Base-by-base conservation (phyloP, 2,329 filamentous ascomycete genomes). In the Penicillium capsulatum region DNA sequence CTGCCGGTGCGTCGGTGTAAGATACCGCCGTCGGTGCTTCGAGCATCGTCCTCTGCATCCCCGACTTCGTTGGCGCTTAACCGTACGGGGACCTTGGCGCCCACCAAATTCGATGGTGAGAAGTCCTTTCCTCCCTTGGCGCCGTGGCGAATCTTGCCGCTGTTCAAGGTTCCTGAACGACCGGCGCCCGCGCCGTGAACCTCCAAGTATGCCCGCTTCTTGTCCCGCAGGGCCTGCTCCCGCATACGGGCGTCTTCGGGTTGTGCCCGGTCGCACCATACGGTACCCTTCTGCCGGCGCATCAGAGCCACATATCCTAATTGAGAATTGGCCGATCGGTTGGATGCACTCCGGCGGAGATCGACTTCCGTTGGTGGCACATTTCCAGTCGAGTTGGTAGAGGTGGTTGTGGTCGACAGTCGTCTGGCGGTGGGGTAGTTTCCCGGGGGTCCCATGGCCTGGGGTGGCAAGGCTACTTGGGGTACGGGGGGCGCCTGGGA, bases 221-320 rank as follows among this genome's bases (percentile, higher is more conserved):
- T 94, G 42, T 90, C 92, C 26, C 86, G 84, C 42, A 86, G 80
- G 64, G 94, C 89, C 57, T 90, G 84, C 17, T 88, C 89, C 3
- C 84, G 71, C 41, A 92, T 71, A 35, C 88, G 79, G 1, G 91
- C 87, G 62, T 98, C 92, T 66, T 97, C 89, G 47, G 86, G 82
- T 64, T 98, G 92, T 7, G 91, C 79, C 38, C 90, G 84, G 61
- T 97, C 92, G 70, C 90, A 96, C 92, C 92, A 98, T 3, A 98
- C 92, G 0, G 92, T 98, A 20, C 89, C 92, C 65, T 97, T 97
- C 68, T 98, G 92, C 64, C 90, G 91, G 47, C 92, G 81, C 69
- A 98, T 83, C n/a, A 96, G 76, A 24, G 92, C 90, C 36, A 98
- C 92, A 66, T 98, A 98, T 50, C 88, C 83, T n/a, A 84, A 69